Conservation (phyloP, 1,139 yeast species). For the Hemisphaericaspora lyxosophila region DNA sequence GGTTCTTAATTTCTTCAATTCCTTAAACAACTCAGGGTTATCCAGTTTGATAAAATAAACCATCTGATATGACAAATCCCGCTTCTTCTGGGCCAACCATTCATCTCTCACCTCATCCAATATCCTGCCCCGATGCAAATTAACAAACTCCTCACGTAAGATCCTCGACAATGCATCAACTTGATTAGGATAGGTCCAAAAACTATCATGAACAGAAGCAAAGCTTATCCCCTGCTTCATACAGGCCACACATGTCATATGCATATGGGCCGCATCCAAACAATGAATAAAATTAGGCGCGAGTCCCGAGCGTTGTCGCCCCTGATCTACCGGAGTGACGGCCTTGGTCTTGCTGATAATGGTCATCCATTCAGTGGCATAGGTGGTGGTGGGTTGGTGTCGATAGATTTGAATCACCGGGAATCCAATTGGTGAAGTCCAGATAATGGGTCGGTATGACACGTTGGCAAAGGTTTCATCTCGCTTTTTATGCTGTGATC, state of each 20-base stretch:
- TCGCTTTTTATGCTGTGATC: neutral
- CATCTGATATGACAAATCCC: constrained; percentile 34
- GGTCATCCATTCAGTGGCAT: neutral
- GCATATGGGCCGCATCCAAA: constrained; percentile 41
- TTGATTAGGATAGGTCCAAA: constrained; percentile 42
- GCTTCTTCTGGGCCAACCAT: constrained; percentile 22
- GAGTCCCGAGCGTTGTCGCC: constrained; percentile 37
- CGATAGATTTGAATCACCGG: constrained; percentile 43
- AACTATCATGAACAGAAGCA: constrained; percentile 47
- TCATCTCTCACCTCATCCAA: constrained; percentile 28
- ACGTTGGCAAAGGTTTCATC: constrained; percentile 18
- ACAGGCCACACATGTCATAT: constrained; percentile 35
- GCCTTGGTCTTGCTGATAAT: constrained; percentile 3
- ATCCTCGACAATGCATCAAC: constrained; percentile 27
- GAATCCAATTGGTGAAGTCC: constrained; percentile 45
- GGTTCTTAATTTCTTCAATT: constrained; percentile 16
- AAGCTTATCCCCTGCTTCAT: constrained; percentile 23
- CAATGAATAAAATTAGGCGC: constrained; percentile 51
- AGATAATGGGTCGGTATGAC: constrained; percentile 37
- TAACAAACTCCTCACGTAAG: constrained; percentile 36
- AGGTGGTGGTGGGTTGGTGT: neutral
- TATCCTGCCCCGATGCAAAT: constrained; percentile 28
- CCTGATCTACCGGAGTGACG: constrained; percentile 25
- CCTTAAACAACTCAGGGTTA: constrained; percentile 19
- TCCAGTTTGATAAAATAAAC: constrained; percentile 30